Evolutionary conservation across 495 filamentous ascomycete species (phyloP), one percentile per base, ranked within the genome.

Genomic region (Thozetella sp.): DNA sequence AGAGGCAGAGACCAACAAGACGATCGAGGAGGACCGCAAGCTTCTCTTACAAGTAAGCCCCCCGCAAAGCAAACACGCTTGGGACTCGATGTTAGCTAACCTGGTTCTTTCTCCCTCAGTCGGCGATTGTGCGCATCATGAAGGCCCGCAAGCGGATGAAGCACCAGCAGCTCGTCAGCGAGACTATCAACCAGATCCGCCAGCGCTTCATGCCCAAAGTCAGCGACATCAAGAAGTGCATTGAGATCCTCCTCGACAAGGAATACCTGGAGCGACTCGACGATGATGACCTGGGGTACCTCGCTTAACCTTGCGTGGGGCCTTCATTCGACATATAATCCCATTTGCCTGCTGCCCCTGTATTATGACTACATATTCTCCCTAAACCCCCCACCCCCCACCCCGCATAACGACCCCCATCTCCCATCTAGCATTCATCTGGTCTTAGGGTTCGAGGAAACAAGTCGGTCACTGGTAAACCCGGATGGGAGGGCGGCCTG

Each of bases 141-240:
- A 99, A 99, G 76, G 95, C 96, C 1, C 90, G 95, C 56, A 97
- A 98, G 86, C 91, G 89, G 80, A 93, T 97, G 91, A 97, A 96
- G 84, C 94, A 99, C 75, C 86, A 90, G 54, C 87, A 92, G 68
- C 86, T 99, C 11, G 92, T 99, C 46, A 87, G 90, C 65, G 95
- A 99, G 77, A 93, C 91, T 17, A 97, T 99, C 71, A 86, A 86
- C 62, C 96, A 98, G 75, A 96, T 99, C 76, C 90, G 89, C 69
- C 85, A 83, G n/a, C 91, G 95, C 53, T 99, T 99, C 80, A 87
- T 90, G 34, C 95, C 96, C 23, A 94, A 97, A 73, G 82, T 98
- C 22, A 80, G 84, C 3, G 95, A 99, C 64, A 98, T 99, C 84
- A 99, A 99, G 80, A 98, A 97, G 80, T 97, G 94, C 73, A 97